Base-by-base conservation (phyloP, 768 basidiomycete genomes). In the Auriscalpium microsporum region DNA sequence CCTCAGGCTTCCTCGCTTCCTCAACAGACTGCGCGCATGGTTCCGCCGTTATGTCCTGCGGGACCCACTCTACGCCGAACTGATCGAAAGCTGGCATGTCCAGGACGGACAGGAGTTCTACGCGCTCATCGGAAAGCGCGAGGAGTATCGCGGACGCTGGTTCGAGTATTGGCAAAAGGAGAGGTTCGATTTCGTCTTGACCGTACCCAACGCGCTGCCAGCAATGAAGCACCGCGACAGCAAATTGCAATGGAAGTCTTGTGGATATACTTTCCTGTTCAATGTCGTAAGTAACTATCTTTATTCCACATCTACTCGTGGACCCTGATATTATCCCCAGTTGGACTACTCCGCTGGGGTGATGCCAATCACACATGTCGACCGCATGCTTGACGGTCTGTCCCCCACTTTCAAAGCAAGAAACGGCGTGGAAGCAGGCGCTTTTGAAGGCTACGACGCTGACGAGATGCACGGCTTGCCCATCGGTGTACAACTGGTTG, bases 381-480 rank as follows among this genome's bases (percentile, higher is more conserved):
- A 79, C 56, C 62, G 68, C n/a, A 57, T 63, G 2, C 53, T 68
- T 9, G 83, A 86, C 57, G 65, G 62, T 4, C 62, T 81, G 10
- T 62, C 67, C 1, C 53, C 60, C 0, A 53, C 47, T 17, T 74
- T 77, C 56, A 69, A 64, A 48, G 60, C 66, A 0, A 70, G 76
- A 53, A 80, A 80, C 50, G 63, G 68, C 2, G 63, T 78, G 14
- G 79, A 80, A 49, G 68, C 67, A 50, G 72, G 70, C 8, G 74
- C 75, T 0, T 83, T 81, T 59, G 64, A 72, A 0, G 73, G 76
- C 2, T 89, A 87, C 51, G 76, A 86, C 50, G 74, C 79, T 1
- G 69, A 78, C 13, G 74, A 76, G 56, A 86, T 86, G 82, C 75
- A 82, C 55, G 86, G 86, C 8, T 69, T 87, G 5, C 85, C 87